Percentiles rank a stretch among this genome's conserved stretches.
Conservation (phyloP, 2,329 filamentous ascomycete genomes). For the Alternaria sp. region DNA sequence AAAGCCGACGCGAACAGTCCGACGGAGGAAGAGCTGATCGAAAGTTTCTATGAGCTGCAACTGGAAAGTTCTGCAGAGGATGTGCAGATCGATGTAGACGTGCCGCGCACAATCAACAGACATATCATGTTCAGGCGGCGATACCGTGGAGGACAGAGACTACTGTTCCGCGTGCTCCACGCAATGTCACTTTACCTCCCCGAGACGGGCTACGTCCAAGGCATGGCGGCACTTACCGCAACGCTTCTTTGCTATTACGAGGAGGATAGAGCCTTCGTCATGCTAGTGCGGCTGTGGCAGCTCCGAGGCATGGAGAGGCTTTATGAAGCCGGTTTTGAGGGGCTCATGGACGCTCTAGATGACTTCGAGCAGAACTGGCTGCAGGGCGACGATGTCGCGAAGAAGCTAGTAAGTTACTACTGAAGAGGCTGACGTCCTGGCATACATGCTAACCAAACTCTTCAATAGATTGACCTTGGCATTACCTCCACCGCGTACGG, state of each 20-base stretch:
- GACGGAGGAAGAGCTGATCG: conserved; percentile 73
- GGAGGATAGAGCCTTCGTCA: conserved; percentile 91
- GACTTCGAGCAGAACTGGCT: conserved; percentile 90
- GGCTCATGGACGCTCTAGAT: conserved; percentile 81
- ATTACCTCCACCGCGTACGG: conserved; percentile 93
- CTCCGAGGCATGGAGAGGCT: conserved; percentile 83
- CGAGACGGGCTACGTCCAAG: conserved; percentile 93
- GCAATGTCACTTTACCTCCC: conserved; percentile 90
- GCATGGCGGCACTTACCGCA: conserved; percentile 92
- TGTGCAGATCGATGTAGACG: conserved; percentile 95
- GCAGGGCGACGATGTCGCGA: conserved; percentile 74
- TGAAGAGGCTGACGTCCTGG: neutral
- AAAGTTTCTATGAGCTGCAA: conserved; percentile 74
- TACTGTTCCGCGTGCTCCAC: conserved; percentile 92
- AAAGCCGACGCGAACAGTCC: conserved; percentile 66
- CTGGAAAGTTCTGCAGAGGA: conserved; percentile 82
- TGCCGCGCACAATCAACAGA: conserved; percentile 89
- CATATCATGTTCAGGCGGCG: conserved; percentile 97
- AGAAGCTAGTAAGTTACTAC: conserved; percentile 70
- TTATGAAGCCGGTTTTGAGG: conserved; percentile 83
- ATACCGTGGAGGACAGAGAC: conserved; percentile 85
- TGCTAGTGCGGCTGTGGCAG: conserved; percentile 95
- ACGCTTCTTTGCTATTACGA: conserved; percentile 97
- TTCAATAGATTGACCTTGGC: conserved; percentile 69
- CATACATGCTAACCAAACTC: conserved; percentile 23